Base-by-base conservation (phyloP, 345 rosid species). In the Dipteronia sinensis region DNA sequence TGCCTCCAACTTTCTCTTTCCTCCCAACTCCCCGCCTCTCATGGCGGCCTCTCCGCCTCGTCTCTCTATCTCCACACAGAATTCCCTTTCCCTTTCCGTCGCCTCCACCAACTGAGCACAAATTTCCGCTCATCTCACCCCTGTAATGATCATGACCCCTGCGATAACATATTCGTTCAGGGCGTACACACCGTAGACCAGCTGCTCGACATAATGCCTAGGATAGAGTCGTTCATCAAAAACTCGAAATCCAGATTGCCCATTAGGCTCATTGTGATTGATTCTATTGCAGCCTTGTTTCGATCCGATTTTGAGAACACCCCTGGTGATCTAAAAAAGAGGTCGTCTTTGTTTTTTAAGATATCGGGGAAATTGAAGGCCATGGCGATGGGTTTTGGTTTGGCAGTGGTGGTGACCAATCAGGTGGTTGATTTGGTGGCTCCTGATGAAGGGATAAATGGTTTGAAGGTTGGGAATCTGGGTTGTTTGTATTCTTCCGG, bases 271-370 rank as follows among this genome's bases (percentile, higher is more conserved):
- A 88, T 95, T 49, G 92, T 93, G 65, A 86, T 95, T 65, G 99
- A 95, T 78, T 95, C 99, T 0, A 79, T 93, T 0, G 98, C 98
- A 0, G 99, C 98, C 3, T 78, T 95, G 80, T 93, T 93, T 55
- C 89, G 99, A 69, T 89, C 99, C 7, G 97, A 90, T 44, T 93
- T 89, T 78, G 97, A 93, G 40, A 93, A 93, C 66, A 95, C 92
- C 10, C 85, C 90, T 1, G 64, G 77, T 58, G 97, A 95, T 76
- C 83, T 93, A 15, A 90, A 75, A 82, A 88, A 84, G 86, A 84
- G 97, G 79, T 86, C 98, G 1, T 88, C 88, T 2, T 65, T 91
- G 88, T 95, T 95, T 75, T 95, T 93, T 58, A 88, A 90, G 88
- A 73, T 93, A 74, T 88, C 99, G 0, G 93, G 88, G 59, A 88